Conservation (phyloP, 2,329 filamentous ascomycete species). For the Trichoderma pleuroti region DNA sequence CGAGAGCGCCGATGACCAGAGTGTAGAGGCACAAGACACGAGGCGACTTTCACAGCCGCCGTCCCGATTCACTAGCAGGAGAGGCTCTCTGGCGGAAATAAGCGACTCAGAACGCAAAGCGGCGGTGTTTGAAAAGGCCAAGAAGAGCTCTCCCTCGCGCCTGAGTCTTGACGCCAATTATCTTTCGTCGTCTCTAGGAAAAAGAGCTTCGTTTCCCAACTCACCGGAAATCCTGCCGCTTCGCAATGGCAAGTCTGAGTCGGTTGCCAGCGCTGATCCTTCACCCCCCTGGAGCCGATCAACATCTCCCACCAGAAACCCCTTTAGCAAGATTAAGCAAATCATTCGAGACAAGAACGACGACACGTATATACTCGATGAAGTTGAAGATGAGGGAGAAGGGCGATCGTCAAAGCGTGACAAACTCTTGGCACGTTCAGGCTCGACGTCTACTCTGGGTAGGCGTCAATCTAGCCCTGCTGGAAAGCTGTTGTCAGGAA, state of each 20-base stretch:
- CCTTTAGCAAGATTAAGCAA: slow-evolving; percentile 52
- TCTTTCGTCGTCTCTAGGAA: slow-evolving; percentile 40
- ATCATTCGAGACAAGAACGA: slow-evolving; percentile 54
- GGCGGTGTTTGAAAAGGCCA: slow-evolving; percentile 22
- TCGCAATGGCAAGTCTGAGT: slow-evolving; percentile 46
- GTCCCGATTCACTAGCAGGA: slow-evolving; percentile 34
- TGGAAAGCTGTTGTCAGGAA: slow-evolving; percentile 29
- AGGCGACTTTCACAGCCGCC: slow-evolving; percentile 27
- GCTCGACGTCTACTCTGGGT: slow-evolving; percentile 23
- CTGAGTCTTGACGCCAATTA: slow-evolving; percentile 40
- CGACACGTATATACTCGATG: slow-evolving; percentile 35
- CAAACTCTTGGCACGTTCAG: slow-evolving; percentile 22
- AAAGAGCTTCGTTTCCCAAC: slow-evolving; percentile 45
- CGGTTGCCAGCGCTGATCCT: slow-evolving; percentile 58
- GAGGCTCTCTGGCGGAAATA: slow-evolving; percentile 37
- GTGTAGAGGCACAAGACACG: slow-evolving; percentile 33
- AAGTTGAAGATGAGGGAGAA: slow-evolving; percentile 34
- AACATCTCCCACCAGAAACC: slow-evolving; percentile 60
- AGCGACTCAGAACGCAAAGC: slow-evolving; percentile 40
- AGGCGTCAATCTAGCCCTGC: slow-evolving; percentile 22
- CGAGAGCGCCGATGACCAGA: slow-evolving; percentile 33
- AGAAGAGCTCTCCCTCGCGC: slow-evolving; percentile 24
- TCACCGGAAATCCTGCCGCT: slow-evolving; percentile 51
- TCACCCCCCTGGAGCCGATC: slow-evolving; percentile 62
- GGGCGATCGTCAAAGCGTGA: slow-evolving; percentile 29